A percentile compares a stretch with the other conserved stretches of the same genome.
Conservation (phyloP, 2,329 filamentous ascomycete genomes). For the Blastomyces parvus region DNA sequence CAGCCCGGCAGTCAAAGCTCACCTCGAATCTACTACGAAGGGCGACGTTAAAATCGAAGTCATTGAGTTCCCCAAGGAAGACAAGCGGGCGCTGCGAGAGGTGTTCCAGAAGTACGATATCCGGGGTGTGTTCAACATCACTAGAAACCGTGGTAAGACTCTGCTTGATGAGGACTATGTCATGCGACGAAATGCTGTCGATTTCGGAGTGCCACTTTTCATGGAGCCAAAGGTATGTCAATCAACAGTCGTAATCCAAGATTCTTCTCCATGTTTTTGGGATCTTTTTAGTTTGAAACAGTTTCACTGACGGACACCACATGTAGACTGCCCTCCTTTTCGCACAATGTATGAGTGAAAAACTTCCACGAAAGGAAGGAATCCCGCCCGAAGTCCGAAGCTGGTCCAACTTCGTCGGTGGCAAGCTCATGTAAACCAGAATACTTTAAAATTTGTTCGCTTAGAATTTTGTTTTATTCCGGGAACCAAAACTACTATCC, state of each 20-base stretch:
- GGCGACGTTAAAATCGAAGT: conserved; percentile 66
- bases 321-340: conserved; percentile 84
- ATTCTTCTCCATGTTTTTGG: not conserved
- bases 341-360: conserved; percentile 93
- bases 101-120: conserved; percentile 98
- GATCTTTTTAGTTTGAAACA: not conserved
- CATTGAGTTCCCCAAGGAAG: conserved; percentile 92
- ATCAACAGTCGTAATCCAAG: not conserved
- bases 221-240: conserved; percentile 87
- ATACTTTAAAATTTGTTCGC: not conserved
- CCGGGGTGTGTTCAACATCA: conserved; percentile 89
- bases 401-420: conserved; percentile 93
- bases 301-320: conserved; percentile 7
- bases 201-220: conserved; percentile 95
- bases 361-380: conserved; percentile 78
- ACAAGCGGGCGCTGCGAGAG: conserved; percentile 88
- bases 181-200: conserved; percentile 95
- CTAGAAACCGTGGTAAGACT: conserved; percentile 71
- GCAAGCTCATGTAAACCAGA: conserved; percentile 39
- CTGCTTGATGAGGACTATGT: conserved; percentile 91
- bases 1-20: conserved; percentile 67
- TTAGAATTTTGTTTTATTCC: not conserved
- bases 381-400: conserved; percentile 84
- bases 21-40: conserved; percentile 65
- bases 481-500: not conserved